Base-by-base conservation (phyloP, 2,329 filamentous ascomycete species). In the Aureobasidium sp. region DNA sequence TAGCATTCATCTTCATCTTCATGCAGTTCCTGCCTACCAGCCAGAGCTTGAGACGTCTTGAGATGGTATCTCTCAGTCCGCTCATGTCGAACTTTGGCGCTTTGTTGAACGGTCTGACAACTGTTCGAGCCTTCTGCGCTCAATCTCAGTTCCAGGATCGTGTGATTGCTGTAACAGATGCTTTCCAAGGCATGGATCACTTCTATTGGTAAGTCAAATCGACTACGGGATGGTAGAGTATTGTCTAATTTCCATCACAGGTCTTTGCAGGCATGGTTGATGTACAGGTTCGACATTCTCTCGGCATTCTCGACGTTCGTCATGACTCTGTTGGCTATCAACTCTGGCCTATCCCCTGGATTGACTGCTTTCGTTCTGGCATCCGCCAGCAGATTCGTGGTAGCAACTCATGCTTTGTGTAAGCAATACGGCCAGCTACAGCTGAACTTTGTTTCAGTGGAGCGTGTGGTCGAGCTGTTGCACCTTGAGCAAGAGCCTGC, bases 141-240 rank as follows among this genome's bases (percentile, higher is more conserved):
- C 87, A 95, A 66, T 76, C 81, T 4, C 85, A 88, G 57, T 96
- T 96, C 68, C 90, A 95, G 69, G 82, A 85, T 63, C 82, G 86
- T 54, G 89, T 95, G 57, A 86, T 96, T 35, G 77, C 81, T 2
- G 90, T 91, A 0, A 90, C 91, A 0, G 91, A 96, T 69, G 85
- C 85, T 19, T 96, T 96, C 69, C 92, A 96, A 71, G 90, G 90
- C 70, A 94, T 95, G 81, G 92, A 96, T 68, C 92, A 96, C 71
- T 95, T 96, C 74, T 96, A 95, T 75, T 96, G 91, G 77, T 43
- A 42, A 19, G 37, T 33, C 3, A 8, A 15, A 1, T 8, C n/a
- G 7, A n/a, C 7, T 4, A 4, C 4, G 8, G 4, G 7, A 15
- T 19, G 9, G 6, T 21, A 15, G 8, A 15, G 9, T 15, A 3